Evolutionary conservation across 1,284 basidiomycete genomes (phyloP), one percentile per base, ranked within the genome.

Genomic region (Phlebopus sp.): DNA sequence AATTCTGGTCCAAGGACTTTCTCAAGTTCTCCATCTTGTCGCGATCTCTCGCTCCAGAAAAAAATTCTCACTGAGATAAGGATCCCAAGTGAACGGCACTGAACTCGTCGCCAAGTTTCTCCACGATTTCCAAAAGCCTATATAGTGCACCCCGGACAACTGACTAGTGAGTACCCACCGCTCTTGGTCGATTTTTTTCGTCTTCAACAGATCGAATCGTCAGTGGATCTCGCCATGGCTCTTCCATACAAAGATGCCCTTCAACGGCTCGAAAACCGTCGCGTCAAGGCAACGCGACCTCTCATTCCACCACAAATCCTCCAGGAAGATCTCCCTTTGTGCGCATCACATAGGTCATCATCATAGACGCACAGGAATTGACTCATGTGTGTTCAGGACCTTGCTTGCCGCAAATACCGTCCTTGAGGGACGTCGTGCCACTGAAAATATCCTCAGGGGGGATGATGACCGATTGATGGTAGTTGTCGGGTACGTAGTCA

Each of bases 221-320:
- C 36, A 67, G 63, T 69, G 60, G 73, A 78, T 53, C 68, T 67
- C 49, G 69, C 71, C 51, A 78, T 79, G 73, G 70, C 81, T 35
- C 78, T 88, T 58, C 73, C 86, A 34, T 85, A 88, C 74, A 79
- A 79, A 59, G 85, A 90, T 52, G 91, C 90, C 34, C 79, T 91
- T 55, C 69, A 79, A 45, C 79, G 86, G 46, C 83, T 97, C 41
- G 92, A 95, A 64, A 95, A 97, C 66, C 76, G 82, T 53, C 76
- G 94, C 36, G 92, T 97, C 53, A 92, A 83, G 66, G 84, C 80
- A 19, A 92, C 89, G 35, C 76, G 92, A 37, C 92, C 92, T 29
- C 72, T 96, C 50, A 93, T 97, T 54, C 93, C 93, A 53, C 92
- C 92, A 36, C 90, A 93, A 63, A 94, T 97, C 55, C 76, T 97